phyloP scores from a whole-genome alignment of 805 yeast genomes.

The Ogataea siamensis region DNA sequence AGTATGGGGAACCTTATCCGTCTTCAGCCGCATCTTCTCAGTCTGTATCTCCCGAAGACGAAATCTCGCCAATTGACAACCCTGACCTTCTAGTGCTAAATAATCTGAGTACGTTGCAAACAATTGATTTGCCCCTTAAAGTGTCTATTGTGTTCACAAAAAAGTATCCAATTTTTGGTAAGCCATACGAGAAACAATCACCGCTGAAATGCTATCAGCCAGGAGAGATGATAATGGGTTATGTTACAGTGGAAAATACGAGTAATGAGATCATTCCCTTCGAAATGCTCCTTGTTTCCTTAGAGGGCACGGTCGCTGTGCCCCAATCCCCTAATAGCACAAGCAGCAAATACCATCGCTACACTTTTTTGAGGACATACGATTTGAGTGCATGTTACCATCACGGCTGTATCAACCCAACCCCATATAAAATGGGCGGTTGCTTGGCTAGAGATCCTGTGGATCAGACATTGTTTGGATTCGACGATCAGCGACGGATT shows the following conservation, averaged over 20 bases:
- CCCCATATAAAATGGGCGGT: neutral
- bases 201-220: conserved; percentile 55
- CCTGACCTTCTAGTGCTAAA: conserved; percentile 29
- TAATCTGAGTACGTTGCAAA: conserved; percentile 27
- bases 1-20: conserved; percentile 9
- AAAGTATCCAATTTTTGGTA: conserved; percentile 34
- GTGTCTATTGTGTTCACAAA: conserved; percentile 39
- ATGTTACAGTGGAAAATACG: conserved; percentile 42
- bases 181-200: conserved; percentile 28
- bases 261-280: conserved; percentile 46
- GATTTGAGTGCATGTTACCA: conserved; percentile 55
- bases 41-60: neutral
- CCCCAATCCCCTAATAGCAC: conserved; percentile 8
- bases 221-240: conserved; percentile 68
- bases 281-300: conserved; percentile 58
- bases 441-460: conserved; percentile 17
- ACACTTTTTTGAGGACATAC: conserved; percentile 45
- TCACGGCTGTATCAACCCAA: conserved; percentile 30
- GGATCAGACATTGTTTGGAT: conserved; percentile 35
- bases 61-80: conserved; percentile 21
- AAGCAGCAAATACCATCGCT: conserved; percentile 15
- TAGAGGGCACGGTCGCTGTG: conserved; percentile 48
- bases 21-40: neutral
- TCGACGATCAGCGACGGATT: conserved; percentile 44
- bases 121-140: conserved; percentile 26